These are phyloP conservation scores for Ulvella scutata DNA, from an alignment of 139 green algal genomes.

Conservation along the genomic window DNA sequence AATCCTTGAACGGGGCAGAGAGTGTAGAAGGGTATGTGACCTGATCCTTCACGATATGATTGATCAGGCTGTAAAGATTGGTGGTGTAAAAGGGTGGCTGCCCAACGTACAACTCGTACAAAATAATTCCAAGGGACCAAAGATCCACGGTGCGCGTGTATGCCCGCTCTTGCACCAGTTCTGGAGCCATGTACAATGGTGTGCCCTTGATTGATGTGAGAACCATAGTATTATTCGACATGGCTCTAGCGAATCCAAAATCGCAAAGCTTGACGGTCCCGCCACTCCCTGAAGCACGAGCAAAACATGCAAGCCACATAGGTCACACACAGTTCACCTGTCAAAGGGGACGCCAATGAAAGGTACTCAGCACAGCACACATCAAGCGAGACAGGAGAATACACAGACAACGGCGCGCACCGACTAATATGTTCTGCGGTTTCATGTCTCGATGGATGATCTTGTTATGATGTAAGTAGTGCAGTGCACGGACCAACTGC, in stretches of 20 bases:
- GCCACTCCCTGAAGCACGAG: background rate
- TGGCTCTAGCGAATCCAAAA: conserved; percentile 80
- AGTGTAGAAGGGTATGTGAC: conserved; percentile 84
- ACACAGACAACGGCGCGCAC: background rate
- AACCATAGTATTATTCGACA: conserved; percentile 83
- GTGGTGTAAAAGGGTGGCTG: conserved; percentile 98
- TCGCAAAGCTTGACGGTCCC: conserved; percentile 77
- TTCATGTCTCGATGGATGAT: conserved; percentile 85
- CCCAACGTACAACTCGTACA: conserved; percentile 95
- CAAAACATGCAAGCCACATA: background rate
- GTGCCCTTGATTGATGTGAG: conserved; percentile 94
- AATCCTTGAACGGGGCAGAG: conserved; percentile 70
- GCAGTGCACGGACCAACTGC: conserved; percentile 81
- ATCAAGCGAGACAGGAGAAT: background rate
- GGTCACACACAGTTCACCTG: no score
- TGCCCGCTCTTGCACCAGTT: conserved; percentile 95
- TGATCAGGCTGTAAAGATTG: conserved; percentile 89
- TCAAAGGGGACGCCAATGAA: no score
- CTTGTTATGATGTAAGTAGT: conserved; percentile 68
- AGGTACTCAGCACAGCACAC: no score
- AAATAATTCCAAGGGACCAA: conserved; percentile 94
- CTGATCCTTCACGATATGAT: conserved; percentile 83
- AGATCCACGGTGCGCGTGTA: conserved; percentile 92
- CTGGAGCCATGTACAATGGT: conserved; percentile 97
- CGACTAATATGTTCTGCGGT: conserved; percentile 81